Conservation (phyloP, 306 rosid species). For the Dryas alaskensis region DNA sequence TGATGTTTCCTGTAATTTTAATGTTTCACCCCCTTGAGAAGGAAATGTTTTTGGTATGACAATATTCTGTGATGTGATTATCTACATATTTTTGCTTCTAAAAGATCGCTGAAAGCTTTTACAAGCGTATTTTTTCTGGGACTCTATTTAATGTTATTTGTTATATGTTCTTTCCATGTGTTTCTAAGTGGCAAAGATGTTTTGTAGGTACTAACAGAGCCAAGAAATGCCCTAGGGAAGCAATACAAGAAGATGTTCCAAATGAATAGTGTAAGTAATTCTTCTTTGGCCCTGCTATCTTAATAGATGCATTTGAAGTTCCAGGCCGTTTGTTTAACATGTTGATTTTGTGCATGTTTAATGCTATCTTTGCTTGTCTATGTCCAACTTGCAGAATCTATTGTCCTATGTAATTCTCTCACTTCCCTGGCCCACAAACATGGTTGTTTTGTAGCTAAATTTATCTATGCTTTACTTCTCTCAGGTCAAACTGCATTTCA, state of each 20-base stretch:
- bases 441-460: slow-evolving; percentile 23
- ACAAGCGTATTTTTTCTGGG: slow-evolving; percentile 5
- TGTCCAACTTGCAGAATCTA: not conserved
- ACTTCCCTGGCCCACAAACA: slow-evolving; percentile 12
- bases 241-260: slow-evolving; percentile 90
- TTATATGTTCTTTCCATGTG: not conserved
- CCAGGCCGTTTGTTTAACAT: not conserved
- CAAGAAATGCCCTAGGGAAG: slow-evolving; percentile 95
- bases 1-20: not conserved
- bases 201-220: slow-evolving; percentile 83
- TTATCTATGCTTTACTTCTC: slow-evolving; percentile 23
- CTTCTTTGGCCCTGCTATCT: slow-evolving; percentile 4
- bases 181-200: slow-evolving; percentile 24
- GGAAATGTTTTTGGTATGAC: not conserved
- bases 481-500: slow-evolving; percentile 85
- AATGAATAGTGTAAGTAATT: slow-evolving; percentile 82
- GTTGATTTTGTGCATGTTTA: slow-evolving; percentile 19
- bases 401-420: slow-evolving; percentile 17
- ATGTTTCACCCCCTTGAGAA: not conserved
- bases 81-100: not conserved
- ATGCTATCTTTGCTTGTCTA: not conserved
- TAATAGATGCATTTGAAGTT: not conserved
- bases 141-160: not conserved
- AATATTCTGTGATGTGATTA: not conserved
- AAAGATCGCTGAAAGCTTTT: not conserved